phyloP scores from a whole-genome alignment of 768 basidiomycete species.

The Pulveroboletus frians region DNA sequence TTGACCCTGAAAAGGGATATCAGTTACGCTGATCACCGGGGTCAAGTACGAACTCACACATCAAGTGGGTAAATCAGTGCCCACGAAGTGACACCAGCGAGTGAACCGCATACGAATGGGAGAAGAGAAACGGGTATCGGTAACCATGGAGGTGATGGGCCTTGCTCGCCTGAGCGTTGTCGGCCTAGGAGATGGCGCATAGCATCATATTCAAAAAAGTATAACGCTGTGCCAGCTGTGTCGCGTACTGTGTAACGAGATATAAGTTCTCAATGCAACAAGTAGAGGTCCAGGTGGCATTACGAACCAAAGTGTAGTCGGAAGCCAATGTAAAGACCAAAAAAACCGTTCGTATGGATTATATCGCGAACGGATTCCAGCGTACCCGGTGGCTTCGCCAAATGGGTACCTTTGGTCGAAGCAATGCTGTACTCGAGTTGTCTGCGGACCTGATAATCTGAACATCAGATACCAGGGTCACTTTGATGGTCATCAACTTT shows the following conservation, averaged over 20 bases:
- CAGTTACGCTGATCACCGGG: not conserved
- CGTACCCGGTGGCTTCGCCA: slow-evolving; percentile 75
- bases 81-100: slow-evolving; percentile 88
- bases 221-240: slow-evolving; percentile 82
- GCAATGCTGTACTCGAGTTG: slow-evolving; percentile 93
- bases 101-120: slow-evolving; percentile 86
- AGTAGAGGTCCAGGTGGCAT: not conserved
- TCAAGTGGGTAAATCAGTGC: slow-evolving; percentile 91
- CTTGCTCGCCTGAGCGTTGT: slow-evolving; percentile 72
- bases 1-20: slow-evolving; percentile 55
- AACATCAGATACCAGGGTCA: slow-evolving; percentile 6
- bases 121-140: slow-evolving; percentile 75
- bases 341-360: slow-evolving; percentile 53
- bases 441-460: slow-evolving; percentile 62
- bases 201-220: slow-evolving; percentile 92
- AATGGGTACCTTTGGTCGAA: slow-evolving; percentile 63
- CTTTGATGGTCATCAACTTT: slow-evolving; percentile 9
- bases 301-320: slow-evolving; percentile 74
- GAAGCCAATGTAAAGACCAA: slow-evolving; percentile 79
- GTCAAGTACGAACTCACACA: slow-evolving; percentile 52
- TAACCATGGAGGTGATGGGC: slow-evolving; percentile 76
- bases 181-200: slow-evolving; percentile 85
- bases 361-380: slow-evolving; percentile 77
- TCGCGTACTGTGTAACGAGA: slow-evolving; percentile 61
- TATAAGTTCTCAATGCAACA: not conserved